Conservation (phyloP, 306 rosid genomes). For the Myrica gale region DNA sequence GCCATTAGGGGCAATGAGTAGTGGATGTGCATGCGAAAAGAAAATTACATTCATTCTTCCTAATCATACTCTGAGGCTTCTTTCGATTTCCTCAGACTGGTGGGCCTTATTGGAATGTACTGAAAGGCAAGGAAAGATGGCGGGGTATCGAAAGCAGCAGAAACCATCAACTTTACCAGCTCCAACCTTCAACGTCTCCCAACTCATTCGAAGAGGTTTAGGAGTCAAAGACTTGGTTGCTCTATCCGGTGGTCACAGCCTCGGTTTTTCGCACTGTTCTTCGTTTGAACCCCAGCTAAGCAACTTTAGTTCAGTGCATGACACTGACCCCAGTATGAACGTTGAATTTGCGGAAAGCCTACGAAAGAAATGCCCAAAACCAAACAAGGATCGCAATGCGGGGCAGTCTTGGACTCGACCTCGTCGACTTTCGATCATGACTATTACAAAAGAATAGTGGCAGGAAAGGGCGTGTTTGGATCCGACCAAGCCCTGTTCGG, state of each 20-base stretch:
- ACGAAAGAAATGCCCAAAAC: constrained; percentile 47
- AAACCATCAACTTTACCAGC: constrained; percentile 60
- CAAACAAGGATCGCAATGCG: constrained; percentile 38
- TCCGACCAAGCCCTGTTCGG: constrained; percentile 63
- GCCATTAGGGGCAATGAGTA: neutral
- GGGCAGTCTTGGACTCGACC: constrained; percentile 63
- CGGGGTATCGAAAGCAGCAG: constrained; percentile 59
- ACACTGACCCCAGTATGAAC: constrained; percentile 55
- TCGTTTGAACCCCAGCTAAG: constrained; percentile 50
- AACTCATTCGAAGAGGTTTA: constrained; percentile 62
- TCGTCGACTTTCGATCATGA: constrained; percentile 68
- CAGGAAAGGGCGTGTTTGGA: constrained; percentile 55
- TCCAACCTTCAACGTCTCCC: constrained; percentile 52
- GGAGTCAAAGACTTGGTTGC: constrained; percentile 64
- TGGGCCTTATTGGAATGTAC: constrained; percentile 67
- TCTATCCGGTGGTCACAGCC: constrained; percentile 75
- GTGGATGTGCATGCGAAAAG: no score
- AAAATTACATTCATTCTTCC: neutral
- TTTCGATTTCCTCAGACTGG: constrained; percentile 44
- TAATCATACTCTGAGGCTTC: neutral
- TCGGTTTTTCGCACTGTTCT: constrained; percentile 69
- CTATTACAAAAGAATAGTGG: constrained; percentile 50
- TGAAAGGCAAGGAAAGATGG: constrained; percentile 81
- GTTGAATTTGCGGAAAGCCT: constrained; percentile 43
- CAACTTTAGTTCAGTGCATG: constrained; percentile 45